phyloP scores from a whole-genome alignment of 2,329 filamentous ascomycete species.

The Neurospora sp. region DNA sequence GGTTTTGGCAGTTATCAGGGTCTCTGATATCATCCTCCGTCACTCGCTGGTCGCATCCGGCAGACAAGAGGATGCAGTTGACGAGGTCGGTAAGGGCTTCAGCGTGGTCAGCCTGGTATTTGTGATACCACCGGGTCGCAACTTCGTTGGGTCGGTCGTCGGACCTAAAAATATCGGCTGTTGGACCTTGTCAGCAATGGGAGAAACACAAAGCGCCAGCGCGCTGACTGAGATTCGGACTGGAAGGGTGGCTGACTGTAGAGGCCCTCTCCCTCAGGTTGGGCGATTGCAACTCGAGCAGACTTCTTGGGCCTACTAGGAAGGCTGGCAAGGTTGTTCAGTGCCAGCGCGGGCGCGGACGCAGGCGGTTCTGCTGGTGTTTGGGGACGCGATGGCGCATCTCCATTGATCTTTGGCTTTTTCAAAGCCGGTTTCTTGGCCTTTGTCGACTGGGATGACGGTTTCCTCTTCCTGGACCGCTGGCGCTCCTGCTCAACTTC shows the following conservation, averaged over 20 bases:
- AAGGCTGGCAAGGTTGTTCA: slow-evolving; percentile 30
- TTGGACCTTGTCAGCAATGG: slow-evolving; percentile 17
- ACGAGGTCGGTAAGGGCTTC: slow-evolving; percentile 52
- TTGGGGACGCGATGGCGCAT: slow-evolving; percentile 23
- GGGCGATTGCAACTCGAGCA: slow-evolving; percentile 40
- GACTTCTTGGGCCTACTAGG: slow-evolving; percentile 48
- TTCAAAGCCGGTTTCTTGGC: slow-evolving; percentile 50
- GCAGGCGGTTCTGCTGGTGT: neutral
- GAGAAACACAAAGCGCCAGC: slow-evolving; percentile 11
- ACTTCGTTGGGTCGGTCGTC: slow-evolving; percentile 47
- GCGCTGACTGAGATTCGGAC: slow-evolving; percentile 1
- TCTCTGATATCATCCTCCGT: slow-evolving; percentile 79
- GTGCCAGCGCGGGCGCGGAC: neutral
- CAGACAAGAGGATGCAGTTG: slow-evolving; percentile 58
- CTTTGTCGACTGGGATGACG: slow-evolving; percentile 33
- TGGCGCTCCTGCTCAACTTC: slow-evolving; percentile 37
- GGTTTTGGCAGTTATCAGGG: slow-evolving; percentile 73
- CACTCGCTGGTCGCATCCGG: slow-evolving; percentile 73
- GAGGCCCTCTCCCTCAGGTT: slow-evolving; percentile 41
- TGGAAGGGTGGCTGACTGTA: slow-evolving; percentile 35
- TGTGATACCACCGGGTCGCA: slow-evolving; percentile 49
- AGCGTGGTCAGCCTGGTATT: slow-evolving; percentile 45
- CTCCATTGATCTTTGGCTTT: slow-evolving; percentile 55
- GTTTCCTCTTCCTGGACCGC: slow-evolving; percentile 24
- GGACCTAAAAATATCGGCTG: slow-evolving; percentile 55